phyloP scores from a whole-genome alignment of 2,329 filamentous ascomycete genomes.

The Penicillium hordei region DNA sequence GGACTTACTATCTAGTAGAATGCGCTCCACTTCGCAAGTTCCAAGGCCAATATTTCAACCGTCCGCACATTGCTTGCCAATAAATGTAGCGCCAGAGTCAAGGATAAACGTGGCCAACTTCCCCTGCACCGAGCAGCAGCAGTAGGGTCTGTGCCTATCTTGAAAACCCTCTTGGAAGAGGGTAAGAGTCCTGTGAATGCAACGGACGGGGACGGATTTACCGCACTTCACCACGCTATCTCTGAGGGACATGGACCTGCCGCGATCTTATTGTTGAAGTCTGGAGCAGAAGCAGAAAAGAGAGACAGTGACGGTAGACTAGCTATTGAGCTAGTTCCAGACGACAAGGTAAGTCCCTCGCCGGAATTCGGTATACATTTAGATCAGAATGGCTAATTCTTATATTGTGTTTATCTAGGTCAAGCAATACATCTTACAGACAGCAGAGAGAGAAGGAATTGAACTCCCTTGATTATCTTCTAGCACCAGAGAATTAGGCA shows the following conservation, averaged over 20 bases:
- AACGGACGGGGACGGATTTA: constrained; percentile 78
- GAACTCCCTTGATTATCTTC: constrained; percentile 48
- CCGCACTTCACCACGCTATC: constrained; percentile 77
- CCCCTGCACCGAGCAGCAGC: constrained; percentile 89
- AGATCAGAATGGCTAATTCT: constrained; percentile 4
- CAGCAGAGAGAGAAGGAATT: constrained; percentile 81
- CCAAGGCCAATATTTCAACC: constrained; percentile 81
- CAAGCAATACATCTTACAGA: constrained; percentile 71
- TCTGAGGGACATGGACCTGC: constrained; percentile 69
- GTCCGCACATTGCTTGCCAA: constrained; percentile 73
- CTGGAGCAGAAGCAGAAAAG: constrained; percentile 79
- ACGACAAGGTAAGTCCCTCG: constrained; percentile 66
- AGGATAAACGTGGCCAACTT: constrained; percentile 85
- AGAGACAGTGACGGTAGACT: constrained; percentile 68
- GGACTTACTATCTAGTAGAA: constrained; percentile 55
- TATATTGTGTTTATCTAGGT: constrained; percentile 52
- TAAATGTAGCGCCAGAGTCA: constrained; percentile 74
- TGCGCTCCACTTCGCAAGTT: constrained; percentile 85
- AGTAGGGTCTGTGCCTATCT: constrained; percentile 82
- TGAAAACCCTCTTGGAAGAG: constrained; percentile 73
- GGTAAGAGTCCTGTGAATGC: constrained; percentile 77
- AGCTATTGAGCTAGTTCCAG: constrained; percentile 80
- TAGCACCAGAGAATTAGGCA: constrained; percentile 3
- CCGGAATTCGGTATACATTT: neutral
- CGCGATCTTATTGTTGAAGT: constrained; percentile 77